These are phyloP conservation scores for Metschnikowia corniflorae DNA, from an alignment of 805 yeast species.

Conservation along the genomic window DNA sequence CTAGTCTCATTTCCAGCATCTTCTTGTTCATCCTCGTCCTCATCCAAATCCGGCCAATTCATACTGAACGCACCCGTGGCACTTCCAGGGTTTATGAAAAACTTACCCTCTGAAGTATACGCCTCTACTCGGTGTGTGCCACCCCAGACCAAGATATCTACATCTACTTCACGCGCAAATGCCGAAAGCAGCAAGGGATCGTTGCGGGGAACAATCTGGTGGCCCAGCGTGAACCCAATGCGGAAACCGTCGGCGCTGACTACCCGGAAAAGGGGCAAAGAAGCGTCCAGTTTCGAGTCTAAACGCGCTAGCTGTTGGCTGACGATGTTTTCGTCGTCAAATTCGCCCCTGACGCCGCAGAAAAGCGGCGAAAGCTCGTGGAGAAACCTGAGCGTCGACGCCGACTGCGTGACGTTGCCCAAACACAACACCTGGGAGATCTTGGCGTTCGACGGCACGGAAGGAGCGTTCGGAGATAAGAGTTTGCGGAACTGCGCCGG, in stretches of 20 bases:
- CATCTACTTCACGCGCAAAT: slow-evolving; percentile 87
- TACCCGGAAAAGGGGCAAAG: slow-evolving; percentile 59
- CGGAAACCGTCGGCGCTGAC: slow-evolving; percentile 67
- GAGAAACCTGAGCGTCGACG: slow-evolving; percentile 59
- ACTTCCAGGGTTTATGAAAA: slow-evolving; percentile 95
- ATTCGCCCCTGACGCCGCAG: slow-evolving; percentile 78
- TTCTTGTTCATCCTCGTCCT: slow-evolving; percentile 39
- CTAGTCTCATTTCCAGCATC: slow-evolving; percentile 46
- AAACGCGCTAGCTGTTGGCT: slow-evolving; percentile 28
- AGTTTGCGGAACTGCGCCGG: slow-evolving; percentile 68
- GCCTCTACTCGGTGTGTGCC: slow-evolving; percentile 93
- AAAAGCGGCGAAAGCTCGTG: slow-evolving; percentile 67
- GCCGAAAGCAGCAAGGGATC: slow-evolving; percentile 83
- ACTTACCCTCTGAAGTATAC: slow-evolving; percentile 85
- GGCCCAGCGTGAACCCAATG: slow-evolving; percentile 84
- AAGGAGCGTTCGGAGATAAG: slow-evolving; percentile 58
- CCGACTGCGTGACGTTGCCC: slow-evolving; percentile 77
- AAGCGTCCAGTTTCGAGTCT: slow-evolving; percentile 10
- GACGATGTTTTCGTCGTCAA: slow-evolving; percentile 49
- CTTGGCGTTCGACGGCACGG: slow-evolving; percentile 48
- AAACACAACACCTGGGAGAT: slow-evolving; percentile 80
- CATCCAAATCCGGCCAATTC: slow-evolving; percentile 54
- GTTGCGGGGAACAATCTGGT: slow-evolving; percentile 74
- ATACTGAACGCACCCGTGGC: slow-evolving; percentile 87
- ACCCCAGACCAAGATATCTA: slow-evolving; percentile 88